Base-by-base conservation (phyloP, 179 eudicot species). In the Spergularia azorica region DNA sequence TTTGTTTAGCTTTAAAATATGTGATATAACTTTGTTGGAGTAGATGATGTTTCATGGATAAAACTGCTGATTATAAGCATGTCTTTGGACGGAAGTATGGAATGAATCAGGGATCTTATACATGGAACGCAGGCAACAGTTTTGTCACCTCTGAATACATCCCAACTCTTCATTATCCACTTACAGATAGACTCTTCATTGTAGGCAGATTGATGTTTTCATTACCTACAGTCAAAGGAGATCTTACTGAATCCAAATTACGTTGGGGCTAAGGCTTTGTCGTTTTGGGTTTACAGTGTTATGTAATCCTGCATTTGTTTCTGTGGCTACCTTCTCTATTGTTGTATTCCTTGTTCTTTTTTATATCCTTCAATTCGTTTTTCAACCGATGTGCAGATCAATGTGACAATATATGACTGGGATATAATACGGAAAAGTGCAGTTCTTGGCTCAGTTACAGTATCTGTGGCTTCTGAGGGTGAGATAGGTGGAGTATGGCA, bases 351-450 rank as follows among this genome's bases (percentile, higher is more conserved):
- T 9, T 11, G 5, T 56, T 63, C 46, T 16, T 9, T 1, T 9
- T 56, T 48, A 62, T 32, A 48, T n/a, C 9, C 17, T 15, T 48
- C n/a, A 5, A 9, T 16, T 56, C 10, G 43, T n/a, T 59, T 68
- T 74, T 76, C 78, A 62, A 71, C 71, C 64, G 77, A 48, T 81
- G 52, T 83, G 79, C 95, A 95, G 97, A 89, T 95, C 76, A 85
- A 81, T 67, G 92, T 95, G 76, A 88, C 98, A 56, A 91, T 95
- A 57, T 89, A 93, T 91, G 97, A 95, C 66, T 93, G 98, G 98
- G 98, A 95, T 78, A 95, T 95, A 83, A 83, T 91, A 63, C 87
- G 95, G 93, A 93, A 93, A 88, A 93, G 98, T 88, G 89, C 95
- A 70, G 88, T 90, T 79, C 92, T 95, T 77, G 98, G 98, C 76